Conservation (phyloP, 352 stramenopile species). For the Bremia lactucae region DNA sequence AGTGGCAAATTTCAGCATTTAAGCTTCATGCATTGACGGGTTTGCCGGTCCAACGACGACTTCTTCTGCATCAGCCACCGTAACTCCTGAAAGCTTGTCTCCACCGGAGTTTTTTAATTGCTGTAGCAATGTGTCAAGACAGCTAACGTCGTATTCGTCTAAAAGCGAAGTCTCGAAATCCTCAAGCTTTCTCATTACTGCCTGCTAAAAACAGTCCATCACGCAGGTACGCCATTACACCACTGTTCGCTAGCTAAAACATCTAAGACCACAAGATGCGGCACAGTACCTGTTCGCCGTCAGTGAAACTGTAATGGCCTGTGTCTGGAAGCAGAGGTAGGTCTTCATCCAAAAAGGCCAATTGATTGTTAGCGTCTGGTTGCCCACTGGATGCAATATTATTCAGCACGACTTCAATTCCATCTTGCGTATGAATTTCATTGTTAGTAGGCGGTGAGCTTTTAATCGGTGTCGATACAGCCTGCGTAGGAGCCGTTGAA, state of each 20-base stretch:
- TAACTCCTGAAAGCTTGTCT: slow-evolving; percentile 29
- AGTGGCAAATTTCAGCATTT: too few species aligned
- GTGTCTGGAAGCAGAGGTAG: slow-evolving; percentile 57
- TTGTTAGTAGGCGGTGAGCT: neutral
- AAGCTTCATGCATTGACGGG: slow-evolving; percentile 24
- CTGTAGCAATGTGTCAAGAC: slow-evolving; percentile 74
- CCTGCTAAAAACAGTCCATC: slow-evolving; percentile 39
- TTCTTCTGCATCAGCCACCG: slow-evolving; percentile 47
- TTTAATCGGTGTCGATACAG: slow-evolving; percentile 4
- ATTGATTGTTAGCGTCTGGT: slow-evolving; percentile 15
- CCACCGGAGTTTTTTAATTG: slow-evolving; percentile 50
- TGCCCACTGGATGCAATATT: slow-evolving; percentile 3
- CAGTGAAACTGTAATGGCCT: slow-evolving; percentile 58
- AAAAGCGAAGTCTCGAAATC: slow-evolving; percentile 82
- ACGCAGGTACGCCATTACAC: slow-evolving; percentile 18
- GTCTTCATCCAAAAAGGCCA: slow-evolving; percentile 70
- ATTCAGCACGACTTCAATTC: neutral
- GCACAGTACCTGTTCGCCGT: slow-evolving; percentile 65
- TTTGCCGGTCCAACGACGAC: slow-evolving; percentile 42
- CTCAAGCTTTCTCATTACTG: slow-evolving; percentile 83
- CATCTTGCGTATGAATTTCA: slow-evolving; percentile 1
- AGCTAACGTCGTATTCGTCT: slow-evolving; percentile 80
- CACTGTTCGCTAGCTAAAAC: slow-evolving; percentile 4
- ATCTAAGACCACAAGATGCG: slow-evolving; percentile 4
- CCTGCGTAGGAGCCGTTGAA: slow-evolving; percentile 1